These are phyloP conservation scores for Urtica urens DNA, from an alignment of 306 rosid genomes.

Conservation along the genomic window DNA sequence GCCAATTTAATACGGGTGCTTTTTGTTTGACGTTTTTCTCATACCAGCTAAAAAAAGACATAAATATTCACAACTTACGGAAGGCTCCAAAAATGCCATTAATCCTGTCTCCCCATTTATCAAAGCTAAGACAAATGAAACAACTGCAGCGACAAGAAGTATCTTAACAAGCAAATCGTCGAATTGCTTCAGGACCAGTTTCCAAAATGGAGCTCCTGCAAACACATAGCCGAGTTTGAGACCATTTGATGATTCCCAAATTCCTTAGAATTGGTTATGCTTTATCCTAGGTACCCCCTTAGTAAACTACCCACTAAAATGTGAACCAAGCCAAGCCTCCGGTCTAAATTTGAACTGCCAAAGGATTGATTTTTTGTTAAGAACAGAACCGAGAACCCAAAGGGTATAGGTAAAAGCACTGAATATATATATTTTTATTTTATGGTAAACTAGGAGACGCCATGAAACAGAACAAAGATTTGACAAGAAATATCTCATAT, in stretches of 20 bases:
- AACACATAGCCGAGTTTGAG: slow-evolving; percentile 19
- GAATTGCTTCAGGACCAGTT: slow-evolving; percentile 85
- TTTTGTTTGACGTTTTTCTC: neutral
- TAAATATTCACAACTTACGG: slow-evolving; percentile 42
- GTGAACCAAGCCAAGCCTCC: neutral
- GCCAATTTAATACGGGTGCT: too few relatives aligned
- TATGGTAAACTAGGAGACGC: too few relatives aligned
- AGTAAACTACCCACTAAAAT: too few relatives aligned
- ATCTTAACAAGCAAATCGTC: slow-evolving; percentile 95
- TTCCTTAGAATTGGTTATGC: too few relatives aligned
- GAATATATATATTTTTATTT: neutral
- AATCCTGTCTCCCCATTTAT: slow-evolving; percentile 90
- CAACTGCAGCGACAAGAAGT: slow-evolving; percentile 70
- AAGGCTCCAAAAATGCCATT: slow-evolving; percentile 94
- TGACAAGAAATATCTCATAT: too few relatives aligned
- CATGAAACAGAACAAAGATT: too few relatives aligned
- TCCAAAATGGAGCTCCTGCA: slow-evolving; percentile 94
- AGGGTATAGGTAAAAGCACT: neutral
- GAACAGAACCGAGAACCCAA: too few relatives aligned
- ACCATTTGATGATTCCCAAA: too few relatives aligned
- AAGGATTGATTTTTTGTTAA: neutral
- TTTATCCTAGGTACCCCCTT: too few relatives aligned
- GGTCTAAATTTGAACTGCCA: neutral
- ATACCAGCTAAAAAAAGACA: slow-evolving; percentile 5
- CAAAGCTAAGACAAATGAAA: slow-evolving; percentile 78